phyloP scores from a whole-genome alignment of 2,329 filamentous ascomycete genomes.

The Trichoderma sp. region DNA sequence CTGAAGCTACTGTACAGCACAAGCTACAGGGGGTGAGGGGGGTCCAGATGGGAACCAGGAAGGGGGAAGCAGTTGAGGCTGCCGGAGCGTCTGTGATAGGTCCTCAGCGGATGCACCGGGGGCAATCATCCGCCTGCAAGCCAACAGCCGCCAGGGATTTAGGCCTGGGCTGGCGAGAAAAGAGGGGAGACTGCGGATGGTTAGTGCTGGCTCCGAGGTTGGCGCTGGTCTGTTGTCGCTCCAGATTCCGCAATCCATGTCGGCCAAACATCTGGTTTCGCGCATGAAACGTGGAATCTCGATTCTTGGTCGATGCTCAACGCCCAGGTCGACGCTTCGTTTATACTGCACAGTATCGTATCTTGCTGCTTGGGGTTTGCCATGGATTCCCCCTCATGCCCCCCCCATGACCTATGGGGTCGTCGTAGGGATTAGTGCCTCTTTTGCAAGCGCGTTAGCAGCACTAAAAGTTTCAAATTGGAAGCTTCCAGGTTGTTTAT shows the following conservation, averaged over 20 bases:
- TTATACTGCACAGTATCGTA: neutral
- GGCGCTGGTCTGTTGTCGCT: neutral
- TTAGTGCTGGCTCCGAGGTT: neutral
- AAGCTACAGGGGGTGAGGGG: neutral
- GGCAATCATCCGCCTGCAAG: slow-evolving; percentile 15
- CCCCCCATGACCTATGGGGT: neutral
- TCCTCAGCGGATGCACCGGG: slow-evolving; percentile 5
- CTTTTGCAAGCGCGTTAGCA: neutral
- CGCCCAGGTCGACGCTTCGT: neutral
- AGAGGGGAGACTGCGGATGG: neutral
- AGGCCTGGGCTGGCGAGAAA: neutral
- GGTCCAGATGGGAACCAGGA: neutral
- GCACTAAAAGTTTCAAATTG: neutral
- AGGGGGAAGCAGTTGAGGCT: slow-evolving; percentile 1
- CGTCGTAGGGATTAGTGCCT: neutral
- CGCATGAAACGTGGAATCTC: slow-evolving; percentile 13
- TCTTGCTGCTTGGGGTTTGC: neutral
- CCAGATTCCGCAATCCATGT: neutral
- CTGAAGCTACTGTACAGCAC: slow-evolving; percentile 2
- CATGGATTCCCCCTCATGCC: neutral
- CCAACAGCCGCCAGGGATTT: neutral
- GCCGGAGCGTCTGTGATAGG: slow-evolving; percentile 4
- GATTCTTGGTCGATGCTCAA: neutral
- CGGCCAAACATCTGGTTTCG: slow-evolving; percentile 1
- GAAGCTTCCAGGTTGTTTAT: neutral